Base-by-base conservation (phyloP, 495 filamentous ascomycete genomes). In the Lichenothelia convexa region DNA sequence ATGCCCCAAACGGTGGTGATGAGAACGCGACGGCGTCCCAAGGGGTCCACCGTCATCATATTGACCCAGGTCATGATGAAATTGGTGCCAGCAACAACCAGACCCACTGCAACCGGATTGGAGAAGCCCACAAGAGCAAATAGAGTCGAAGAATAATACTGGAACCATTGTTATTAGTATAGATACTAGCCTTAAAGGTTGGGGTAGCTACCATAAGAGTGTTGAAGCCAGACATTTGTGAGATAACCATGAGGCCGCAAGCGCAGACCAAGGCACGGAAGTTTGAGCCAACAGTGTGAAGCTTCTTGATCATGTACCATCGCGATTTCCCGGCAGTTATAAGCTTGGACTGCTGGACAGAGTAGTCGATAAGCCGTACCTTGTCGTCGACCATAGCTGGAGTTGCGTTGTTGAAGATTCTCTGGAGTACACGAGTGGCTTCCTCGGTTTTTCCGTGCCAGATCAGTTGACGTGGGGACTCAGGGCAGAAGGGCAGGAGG, bases 11-110 rank as follows among this genome's bases (percentile, higher is more conserved):
- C 53, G 16, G 64, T 68, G 35, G 48, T 40, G 4, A 66, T 42
- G 3, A 70, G 43, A 30, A 71, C 58, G 2, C 50, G 46, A 16
- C 67, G 45, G 23, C 66, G 55, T 11, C 67, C 63, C 19, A 68
- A 51, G 13, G 44, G 45, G 39, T 71, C 67, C 17, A 70, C 56
- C 11, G 63, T 26, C 43, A 61, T 48, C 43, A 71, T 54, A 40
- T 66, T 70, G 29, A 67, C 54, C 20, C 57, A 51, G 3, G 58
- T 68, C 49, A 71, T 65, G 36, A 68, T 38, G 39, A 70, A 65
- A 40, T 68, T 72, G 4, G 64, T 67, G 1, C 45, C 67, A 3
- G 61, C 63, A 19, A 70, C 56, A 18, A 64, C 58, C 16, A 58
- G 57, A 3, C 60, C 59, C 4, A 69, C 65, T 1, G 65, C 63